phyloP scores from a whole-genome alignment of 345 rosid species.

The Barbarea vulgaris region DNA sequence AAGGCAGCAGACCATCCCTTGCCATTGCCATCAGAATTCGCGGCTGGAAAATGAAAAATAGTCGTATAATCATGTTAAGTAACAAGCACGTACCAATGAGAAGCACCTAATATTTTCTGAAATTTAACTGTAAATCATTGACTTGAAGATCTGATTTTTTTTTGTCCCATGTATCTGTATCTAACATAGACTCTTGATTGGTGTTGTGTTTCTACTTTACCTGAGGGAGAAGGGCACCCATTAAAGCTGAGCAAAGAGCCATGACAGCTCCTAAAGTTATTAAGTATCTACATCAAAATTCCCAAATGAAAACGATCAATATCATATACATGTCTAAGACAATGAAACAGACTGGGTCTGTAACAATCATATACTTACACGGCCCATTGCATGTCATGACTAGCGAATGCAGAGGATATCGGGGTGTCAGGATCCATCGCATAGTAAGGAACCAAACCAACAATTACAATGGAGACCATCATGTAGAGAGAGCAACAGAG shows the following conservation, averaged over 20 bases:
- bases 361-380: slow-evolving; percentile 61
- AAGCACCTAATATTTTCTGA: not conserved
- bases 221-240: slow-evolving; percentile 99
- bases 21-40: slow-evolving; percentile 95
- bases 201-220: slow-evolving; percentile 42
- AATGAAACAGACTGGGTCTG: not conserved
- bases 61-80: not conserved
- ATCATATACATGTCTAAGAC: not conserved
- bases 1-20: slow-evolving; percentile 87
- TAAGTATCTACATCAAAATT: slow-evolving; percentile 59
- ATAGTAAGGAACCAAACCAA: slow-evolving; percentile 93
- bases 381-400: slow-evolving; percentile 95
- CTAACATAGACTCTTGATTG: not conserved
- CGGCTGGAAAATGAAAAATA: slow-evolving; percentile 54
- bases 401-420: slow-evolving; percentile 90
- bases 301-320: slow-evolving; percentile 7
- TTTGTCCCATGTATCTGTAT: not conserved
- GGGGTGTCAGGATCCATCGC: slow-evolving; percentile 98
- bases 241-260: slow-evolving; percentile 92
- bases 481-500: slow-evolving; percentile 89
- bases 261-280: slow-evolving; percentile 87
- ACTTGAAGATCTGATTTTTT: not conserved
- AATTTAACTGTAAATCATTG: not conserved
- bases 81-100: not conserved
- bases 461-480: slow-evolving; percentile 89